Evolutionary conservation across 305 asterid species (phyloP), one percentile per base, ranked within the genome.

Genomic region (Fraxinus platypoda): DNA sequence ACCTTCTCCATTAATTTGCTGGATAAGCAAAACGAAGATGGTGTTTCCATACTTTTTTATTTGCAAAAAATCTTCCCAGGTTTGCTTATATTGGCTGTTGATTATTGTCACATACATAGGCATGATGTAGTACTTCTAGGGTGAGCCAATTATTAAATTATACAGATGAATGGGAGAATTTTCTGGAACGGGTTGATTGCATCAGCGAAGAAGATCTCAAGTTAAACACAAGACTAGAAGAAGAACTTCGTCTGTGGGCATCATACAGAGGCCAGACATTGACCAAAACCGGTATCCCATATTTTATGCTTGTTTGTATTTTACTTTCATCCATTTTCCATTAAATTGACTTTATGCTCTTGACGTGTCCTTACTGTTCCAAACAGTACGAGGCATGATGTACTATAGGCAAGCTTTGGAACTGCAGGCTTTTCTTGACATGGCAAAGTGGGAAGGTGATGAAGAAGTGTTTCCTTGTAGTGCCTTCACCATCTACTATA

Each of bases 191-290:
- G 76, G 92, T 94, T 87, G 87, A 74, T 75, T 91, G 97, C 86
- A 38, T 2, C 81, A 88, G 21, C 78, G 99, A 97, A 88, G 99
- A 96, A 4, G 97, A 92, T 87, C 91, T 93, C 79, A 94, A 88
- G 90, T 92, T 87, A 68, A 86, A 89, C 81, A 30, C 82, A 13
- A 80, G 80, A 74, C 88, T 90, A 86, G 98, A 93, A 85, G 99
- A 95, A 87, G 94, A 96, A 78, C 91, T 96, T 72, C 98, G 99
- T 70, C 85, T 94, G 70, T 96, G 99, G 99, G 98, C 97, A 77
- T 97, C 99, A 73, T 97, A 97, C 82, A 91, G 98, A 88, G 99
- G 99, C 83, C 99, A 97, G 90, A 97, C 99, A 84, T 83, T 97
- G 91, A 97, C 99, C 80, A 94, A 91, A 91, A 96, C 99, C 31